Percentiles rank a stretch among this genome's conserved stretches.
These are phyloP conservation scores for Cadophora gregata DNA, from an alignment of 2,329 filamentous ascomycete species.

Conservation along the genomic window DNA sequence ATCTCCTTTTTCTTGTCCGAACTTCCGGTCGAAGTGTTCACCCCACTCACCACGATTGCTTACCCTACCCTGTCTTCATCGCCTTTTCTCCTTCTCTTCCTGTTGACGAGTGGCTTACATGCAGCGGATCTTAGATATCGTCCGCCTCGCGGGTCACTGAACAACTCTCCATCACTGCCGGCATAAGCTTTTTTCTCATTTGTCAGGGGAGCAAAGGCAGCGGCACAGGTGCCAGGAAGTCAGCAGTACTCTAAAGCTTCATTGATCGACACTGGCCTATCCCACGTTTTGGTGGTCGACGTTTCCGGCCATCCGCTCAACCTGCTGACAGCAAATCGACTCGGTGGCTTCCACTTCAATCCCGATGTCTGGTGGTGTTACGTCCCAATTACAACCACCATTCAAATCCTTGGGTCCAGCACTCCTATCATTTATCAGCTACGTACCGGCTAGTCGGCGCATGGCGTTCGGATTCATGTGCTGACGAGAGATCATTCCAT, in stretches of 20 bases:
- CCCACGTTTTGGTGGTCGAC: conserved; percentile 7
- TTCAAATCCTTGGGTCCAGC: background rate
- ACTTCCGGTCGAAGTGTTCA: conserved; percentile 1
- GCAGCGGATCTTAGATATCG: background rate
- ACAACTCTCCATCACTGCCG: background rate
- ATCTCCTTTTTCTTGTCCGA: conserved; percentile 13
- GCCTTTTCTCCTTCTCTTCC: background rate
- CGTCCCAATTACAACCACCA: background rate
- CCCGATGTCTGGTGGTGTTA: background rate
- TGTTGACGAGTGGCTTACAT: background rate
- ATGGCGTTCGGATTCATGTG: conserved; percentile 15
- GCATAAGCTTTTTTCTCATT: conserved; percentile 11
- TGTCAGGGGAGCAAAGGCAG: background rate
- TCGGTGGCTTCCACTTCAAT: background rate
- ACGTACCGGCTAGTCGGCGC: conserved; percentile 5
- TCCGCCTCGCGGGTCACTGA: background rate
- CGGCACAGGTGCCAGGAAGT: conserved; percentile 11
- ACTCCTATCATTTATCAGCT: conserved; percentile 6
- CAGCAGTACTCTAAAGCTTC: conserved; percentile 5
- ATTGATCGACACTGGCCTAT: conserved; percentile 13
- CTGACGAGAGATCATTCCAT: conserved; percentile 28
- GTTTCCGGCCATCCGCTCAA: conserved; percentile 13
- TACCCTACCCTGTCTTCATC: conserved; percentile 3
- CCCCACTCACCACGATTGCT: background rate
- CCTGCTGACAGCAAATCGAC: background rate